Evolutionary conservation across 345 rosid genomes (phyloP), one percentile per base, ranked within the genome.

Genomic region (Murraya paniculata): DNA sequence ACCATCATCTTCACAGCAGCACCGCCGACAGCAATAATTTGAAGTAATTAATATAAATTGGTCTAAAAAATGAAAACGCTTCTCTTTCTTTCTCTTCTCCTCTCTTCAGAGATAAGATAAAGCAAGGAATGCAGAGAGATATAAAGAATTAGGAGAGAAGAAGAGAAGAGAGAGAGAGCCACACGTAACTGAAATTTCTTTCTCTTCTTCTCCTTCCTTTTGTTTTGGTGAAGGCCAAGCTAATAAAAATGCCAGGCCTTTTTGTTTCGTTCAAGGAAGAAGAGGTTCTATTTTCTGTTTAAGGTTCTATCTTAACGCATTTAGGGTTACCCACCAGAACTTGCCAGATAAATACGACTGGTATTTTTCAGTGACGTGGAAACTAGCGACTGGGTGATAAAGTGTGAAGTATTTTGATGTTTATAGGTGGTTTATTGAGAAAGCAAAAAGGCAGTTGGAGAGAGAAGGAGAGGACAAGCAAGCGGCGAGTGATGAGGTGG

Each of bases 1-100:
- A 91, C 91, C 96, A 94, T 82, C 98, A 94, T 94, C 90, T 86
- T 90, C 76, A 11, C 59, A 55, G 5, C 21, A 25, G 25, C 2
- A 60, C n/a, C 35, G 39, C 48, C 78, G 50, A 74, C 78, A 41
- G 59, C 28, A 75, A n/a, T 36, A 58, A 59, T 50, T 68, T 28
- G 45, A 65, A 77, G 68, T 22, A 57, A 57, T 30, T 57, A 57
- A 9, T 58, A 19, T 25, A 33, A 53, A 60, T 50, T 31, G 33
- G n/a, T 2, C 55, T 4, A 48, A 59, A 79, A 9, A 41, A 14
- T 72, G 22, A 27, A 70, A 68, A 50, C 24, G 73, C n/a, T 57
- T 41, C 58, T 18, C 64, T 35, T 57, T 38, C 5, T 56, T 25
- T 58, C 45, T 21, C 64, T 67, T 41, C 76, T 27, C 78, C 68